These are phyloP conservation scores for Persicaria tinctoria DNA, from an alignment of 148 eudicot genomes.

Conservation along the genomic window DNA sequence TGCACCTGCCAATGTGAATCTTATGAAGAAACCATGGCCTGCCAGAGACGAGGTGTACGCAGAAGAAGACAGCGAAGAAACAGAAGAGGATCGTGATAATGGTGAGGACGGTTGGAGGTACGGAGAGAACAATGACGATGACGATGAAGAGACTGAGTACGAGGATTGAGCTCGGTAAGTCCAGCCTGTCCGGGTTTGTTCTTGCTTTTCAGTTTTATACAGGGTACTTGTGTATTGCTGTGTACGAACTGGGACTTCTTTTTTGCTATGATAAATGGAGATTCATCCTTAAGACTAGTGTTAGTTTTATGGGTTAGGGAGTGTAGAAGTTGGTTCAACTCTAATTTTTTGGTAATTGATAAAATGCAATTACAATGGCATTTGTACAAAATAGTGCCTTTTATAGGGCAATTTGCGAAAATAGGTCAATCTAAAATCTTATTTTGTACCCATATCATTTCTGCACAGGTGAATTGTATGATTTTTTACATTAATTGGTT, in stretches of 20 bases:
- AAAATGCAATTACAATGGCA: neutral
- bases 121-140: slow-evolving; percentile 61
- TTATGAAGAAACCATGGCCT: slow-evolving; percentile 63
- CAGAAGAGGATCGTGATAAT: slow-evolving; percentile 83
- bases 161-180: slow-evolving; percentile 43
- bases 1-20: slow-evolving; percentile 35
- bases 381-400: no score
- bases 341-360: neutral
- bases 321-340: neutral
- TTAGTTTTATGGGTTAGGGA: neutral
- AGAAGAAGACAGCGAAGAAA: slow-evolving; percentile 96
- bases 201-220: neutral
- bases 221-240: neutral
- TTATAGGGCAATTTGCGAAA: no score
- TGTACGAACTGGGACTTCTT: neutral
- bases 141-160: slow-evolving; percentile 88
- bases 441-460: no score
- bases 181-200: neutral
- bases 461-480: no score
- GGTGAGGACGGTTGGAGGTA: slow-evolving; percentile 75
- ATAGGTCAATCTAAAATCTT: no score
- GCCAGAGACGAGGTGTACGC: slow-evolving; percentile 51
- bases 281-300: neutral
- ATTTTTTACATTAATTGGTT: no score
- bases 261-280: slow-evolving; percentile 6